phyloP scores from a whole-genome alignment of 2,329 filamentous ascomycete genomes.

The Cladophialophora exuberans region DNA sequence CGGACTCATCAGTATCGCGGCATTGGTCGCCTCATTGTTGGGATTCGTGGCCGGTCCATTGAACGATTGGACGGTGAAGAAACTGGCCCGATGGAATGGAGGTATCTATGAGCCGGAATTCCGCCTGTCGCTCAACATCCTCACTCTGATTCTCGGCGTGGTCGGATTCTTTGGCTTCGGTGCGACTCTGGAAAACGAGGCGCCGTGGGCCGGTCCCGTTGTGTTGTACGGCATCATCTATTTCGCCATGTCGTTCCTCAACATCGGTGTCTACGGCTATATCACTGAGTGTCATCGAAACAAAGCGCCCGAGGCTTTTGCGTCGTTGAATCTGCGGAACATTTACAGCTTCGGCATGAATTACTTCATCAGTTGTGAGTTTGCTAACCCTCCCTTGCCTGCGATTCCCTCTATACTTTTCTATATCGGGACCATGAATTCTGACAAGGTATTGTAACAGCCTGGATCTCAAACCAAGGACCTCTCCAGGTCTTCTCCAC shows the following conservation, averaged over 20 bases:
- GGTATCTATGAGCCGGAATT: conserved; percentile 47
- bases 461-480: conserved; percentile 40
- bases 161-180: conserved; percentile 46
- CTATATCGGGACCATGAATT: no score
- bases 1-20: conserved; percentile 29
- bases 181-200: conserved; percentile 18
- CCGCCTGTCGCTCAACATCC: conserved; percentile 34
- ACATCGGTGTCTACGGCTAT: conserved; percentile 39
- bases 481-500: conserved; percentile 40
- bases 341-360: conserved; percentile 40
- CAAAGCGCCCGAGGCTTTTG: conserved; percentile 39
- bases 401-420: neutral
- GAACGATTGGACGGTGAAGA: conserved; percentile 39
- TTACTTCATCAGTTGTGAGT: conserved; percentile 37
- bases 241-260: conserved; percentile 31
- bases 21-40: conserved; percentile 19
- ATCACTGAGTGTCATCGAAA: conserved; percentile 41
- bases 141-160: conserved; percentile 23
- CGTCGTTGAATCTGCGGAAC: conserved; percentile 35
- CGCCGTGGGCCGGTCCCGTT: conserved; percentile 22
- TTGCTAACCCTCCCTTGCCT: no score
- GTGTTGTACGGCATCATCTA: conserved; percentile 29
- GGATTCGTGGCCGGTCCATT: conserved; percentile 32
- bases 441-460: conserved; percentile 16
- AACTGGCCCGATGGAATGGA: conserved; percentile 46